Evolutionary conservation across 306 rosid species (phyloP).

Genomic region (Fragaria nilgerrensis): DNA sequence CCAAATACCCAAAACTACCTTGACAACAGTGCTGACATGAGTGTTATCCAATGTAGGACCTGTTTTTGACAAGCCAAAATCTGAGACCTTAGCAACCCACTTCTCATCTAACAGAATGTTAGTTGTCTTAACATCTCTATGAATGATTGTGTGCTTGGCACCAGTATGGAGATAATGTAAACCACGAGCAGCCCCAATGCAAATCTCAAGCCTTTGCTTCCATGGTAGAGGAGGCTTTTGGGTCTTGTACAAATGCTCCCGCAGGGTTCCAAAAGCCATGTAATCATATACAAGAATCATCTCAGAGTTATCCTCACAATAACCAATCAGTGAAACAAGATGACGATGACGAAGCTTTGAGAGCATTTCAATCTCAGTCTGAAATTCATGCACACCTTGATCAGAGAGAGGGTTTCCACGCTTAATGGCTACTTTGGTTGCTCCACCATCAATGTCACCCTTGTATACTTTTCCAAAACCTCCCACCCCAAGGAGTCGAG

Average conservation of each 20-base stretch:
- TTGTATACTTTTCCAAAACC: conserved; percentile 97
- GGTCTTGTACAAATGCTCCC: conserved; percentile 97
- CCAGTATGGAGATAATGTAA: conserved; percentile 97
- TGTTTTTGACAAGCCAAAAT: conserved; percentile 95
- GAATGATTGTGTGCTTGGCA: conserved; percentile 94
- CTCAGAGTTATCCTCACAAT: conserved; percentile 91
- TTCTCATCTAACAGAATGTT: conserved; percentile 95
- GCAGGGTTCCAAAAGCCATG: conserved; percentile 91
- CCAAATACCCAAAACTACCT: conserved; percentile 98
- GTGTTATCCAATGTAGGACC: conserved; percentile 97
- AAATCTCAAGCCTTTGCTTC: conserved; percentile 99
- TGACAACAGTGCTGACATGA: conserved; percentile 96
- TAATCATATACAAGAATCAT: conserved; percentile 98
- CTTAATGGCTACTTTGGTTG: conserved; percentile 88
- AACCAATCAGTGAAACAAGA: conserved; percentile 94
- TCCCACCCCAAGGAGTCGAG: conserved; percentile 94
- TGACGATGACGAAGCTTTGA: conserved; percentile 99
- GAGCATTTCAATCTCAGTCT: conserved; percentile 99
- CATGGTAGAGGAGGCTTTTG: conserved; percentile 96
- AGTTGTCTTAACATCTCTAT: conserved; percentile 96
- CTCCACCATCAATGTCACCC: conserved; percentile 81
- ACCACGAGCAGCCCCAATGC: conserved; percentile 98
- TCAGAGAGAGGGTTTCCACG: conserved; percentile 97
- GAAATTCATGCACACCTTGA: conserved; percentile 98
- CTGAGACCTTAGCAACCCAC: conserved; percentile 99